Base-by-base conservation (phyloP, 2,329 filamentous ascomycete genomes). In the Colletotrichum sp. region DNA sequence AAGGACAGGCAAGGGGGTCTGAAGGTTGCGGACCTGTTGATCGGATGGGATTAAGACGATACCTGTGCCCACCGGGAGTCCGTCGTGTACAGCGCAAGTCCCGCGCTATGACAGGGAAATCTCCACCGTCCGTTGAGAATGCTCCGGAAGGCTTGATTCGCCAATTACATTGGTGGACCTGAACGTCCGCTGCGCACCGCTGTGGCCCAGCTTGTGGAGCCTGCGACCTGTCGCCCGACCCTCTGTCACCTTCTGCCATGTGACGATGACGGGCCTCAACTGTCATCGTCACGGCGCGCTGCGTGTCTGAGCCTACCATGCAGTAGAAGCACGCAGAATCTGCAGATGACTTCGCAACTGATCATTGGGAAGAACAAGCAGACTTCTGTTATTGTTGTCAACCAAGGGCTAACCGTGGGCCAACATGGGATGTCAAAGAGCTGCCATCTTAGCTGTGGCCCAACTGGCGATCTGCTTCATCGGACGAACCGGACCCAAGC, bases 131-230 rank as follows among this genome's bases (percentile, higher is more conserved):
- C 74, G 74, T 56, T 76, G 48, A 28, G 30, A 74, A 74, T 58
- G 74, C 74, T 76, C 74, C 74, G 70, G 70, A 34, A 43, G 70
- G 55, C 10, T 34, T 74, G 58, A 74, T 76, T 76, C 56, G 70
- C 55, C 74, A 69, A 76, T 76, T 25, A 25, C 13, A 43, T 27
- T 43, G 32, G 22, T 56, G 62, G 70, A 73, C 56, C 62, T 30
- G 48, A 60, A n/a, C 10, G 18, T 22, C 48, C 64, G 62, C 28
- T 62, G 58, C 13, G 28, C 30, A 34, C 55, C 70, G 74, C 74
- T 32, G 28, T 76, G 74, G 58, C 65, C 43, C 70, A 74, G 43
- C 18, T 12, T 27, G 34, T 74, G 74, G 74, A 58, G 74, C 65
- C 48, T 67, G 62, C 9, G 43, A 56, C 39, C 65, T 67, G n/a